Evolutionary conservation across 805 yeast species (phyloP), one percentile per base, ranked within the genome.

Genomic region (Monosporozyma aerobia): DNA sequence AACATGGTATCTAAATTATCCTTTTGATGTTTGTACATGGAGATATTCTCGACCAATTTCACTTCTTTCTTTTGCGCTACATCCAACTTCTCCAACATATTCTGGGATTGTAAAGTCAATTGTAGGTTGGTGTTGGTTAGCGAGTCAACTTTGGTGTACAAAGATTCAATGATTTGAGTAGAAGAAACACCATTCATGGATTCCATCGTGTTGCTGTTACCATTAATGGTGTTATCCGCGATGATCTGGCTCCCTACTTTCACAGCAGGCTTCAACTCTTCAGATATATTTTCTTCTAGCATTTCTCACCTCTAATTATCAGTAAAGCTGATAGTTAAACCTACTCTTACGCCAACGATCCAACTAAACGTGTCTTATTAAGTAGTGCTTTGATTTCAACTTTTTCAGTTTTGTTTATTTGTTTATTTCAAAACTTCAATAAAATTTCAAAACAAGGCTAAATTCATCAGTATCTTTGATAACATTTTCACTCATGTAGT

Each of bases 1-100:
- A 54, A 48, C 53, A 57, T 52, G 4, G 53, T 19, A 10, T 47
- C 48, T 30, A 56, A 48, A 52, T 75, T 75, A 57, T 85, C 90
- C 59, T 82, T 83, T 63, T 89, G 94, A 66, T 87, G 94, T 64
- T 83, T 84, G 40, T 85, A 73, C 57, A 82, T 83, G 35, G 89
- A 81, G 50, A 76, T 62, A 40, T 76, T 69, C 51, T 78, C 75
- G 60, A 74, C 72, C 55, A 82, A 78, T 65, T 81, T 82, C 57
- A 71, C 45, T 73, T 72, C 63, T 59, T 58, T 59, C 64, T 73
- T 62, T 65, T 71, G 61, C 51, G 68, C 74, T 48, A 73, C 64
- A 56, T 81, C 83, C 10, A 71, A 63, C 57, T 77, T 79, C 57
- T 80, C 73, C 48, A 79, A 70, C 53, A 82, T 82, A 49, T 80